Percentiles rank a stretch among this genome's conserved stretches.
Conservation (phyloP, 495 filamentous ascomycete species). For the Ramalina intermedia region DNA sequence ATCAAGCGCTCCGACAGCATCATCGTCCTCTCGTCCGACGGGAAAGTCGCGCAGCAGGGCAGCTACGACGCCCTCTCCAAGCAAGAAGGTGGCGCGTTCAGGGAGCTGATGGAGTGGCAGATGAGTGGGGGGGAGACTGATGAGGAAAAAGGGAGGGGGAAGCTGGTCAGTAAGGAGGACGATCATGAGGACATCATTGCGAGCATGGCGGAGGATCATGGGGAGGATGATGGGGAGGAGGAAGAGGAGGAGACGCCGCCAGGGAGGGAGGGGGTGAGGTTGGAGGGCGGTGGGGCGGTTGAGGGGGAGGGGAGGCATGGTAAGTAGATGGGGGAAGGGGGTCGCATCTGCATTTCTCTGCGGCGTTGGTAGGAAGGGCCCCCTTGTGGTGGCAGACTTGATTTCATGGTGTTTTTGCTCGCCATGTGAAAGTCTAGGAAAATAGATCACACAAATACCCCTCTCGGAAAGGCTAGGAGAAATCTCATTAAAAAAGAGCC, state of each 20-base stretch:
- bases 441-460: too few relatives aligned
- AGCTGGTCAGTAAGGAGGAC: slow-evolving; percentile 9
- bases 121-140: slow-evolving; percentile 66
- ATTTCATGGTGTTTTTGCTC: too few relatives aligned
- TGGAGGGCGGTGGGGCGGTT: too few relatives aligned
- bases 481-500: too few relatives aligned
- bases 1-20: slow-evolving; percentile 91
- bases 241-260: background rate
- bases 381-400: too few relatives aligned
- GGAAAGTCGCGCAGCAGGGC: slow-evolving; percentile 79
- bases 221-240: slow-evolving; percentile 2
- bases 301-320: too few relatives aligned
- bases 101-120: slow-evolving; percentile 97
- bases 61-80: slow-evolving; percentile 62
- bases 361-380: too few relatives aligned
- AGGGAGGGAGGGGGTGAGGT: too few relatives aligned
- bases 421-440: too few relatives aligned
- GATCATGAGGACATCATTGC: slow-evolving; percentile 10
- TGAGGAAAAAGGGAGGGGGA: slow-evolving; percentile 19
- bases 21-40: slow-evolving; percentile 73
- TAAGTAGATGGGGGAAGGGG: too few relatives aligned
- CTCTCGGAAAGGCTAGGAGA: too few relatives aligned
- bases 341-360: too few relatives aligned
- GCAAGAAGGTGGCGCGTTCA: slow-evolving; percentile 68
- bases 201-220: slow-evolving; percentile 6